Percentiles rank a stretch among this genome's conserved stretches.
phyloP scores from a whole-genome alignment of 306 rosid genomes.

The Prinsepia uniflora region DNA sequence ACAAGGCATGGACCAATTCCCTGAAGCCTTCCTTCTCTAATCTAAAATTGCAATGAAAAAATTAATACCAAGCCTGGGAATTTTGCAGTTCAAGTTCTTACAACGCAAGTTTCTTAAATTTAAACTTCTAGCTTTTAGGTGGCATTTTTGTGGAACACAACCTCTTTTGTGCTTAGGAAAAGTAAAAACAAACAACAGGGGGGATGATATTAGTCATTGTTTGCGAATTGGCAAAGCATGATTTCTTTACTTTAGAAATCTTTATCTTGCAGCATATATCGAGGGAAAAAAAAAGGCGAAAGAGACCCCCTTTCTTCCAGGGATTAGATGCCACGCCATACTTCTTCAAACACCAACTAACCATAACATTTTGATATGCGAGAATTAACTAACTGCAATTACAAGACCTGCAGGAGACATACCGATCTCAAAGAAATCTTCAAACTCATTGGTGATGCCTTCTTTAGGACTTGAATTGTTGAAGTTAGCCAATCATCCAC shows the following conservation, averaged over 20 bases:
- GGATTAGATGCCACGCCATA: neutral
- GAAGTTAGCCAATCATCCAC: constrained; percentile 55
- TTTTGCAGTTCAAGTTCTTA: constrained; percentile 44
- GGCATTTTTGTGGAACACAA: neutral
- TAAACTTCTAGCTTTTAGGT: neutral
- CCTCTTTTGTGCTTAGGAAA: neutral
- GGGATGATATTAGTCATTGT: neutral
- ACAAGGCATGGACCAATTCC: constrained; percentile 85
- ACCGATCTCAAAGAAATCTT: constrained; percentile 82
- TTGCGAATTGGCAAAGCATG: neutral
- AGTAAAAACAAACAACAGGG: neutral
- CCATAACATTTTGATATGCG: neutral
- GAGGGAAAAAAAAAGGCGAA: neutral
- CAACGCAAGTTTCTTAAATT: neutral
- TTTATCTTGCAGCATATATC: neutral
- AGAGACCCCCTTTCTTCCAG: neutral
- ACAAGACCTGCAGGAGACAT: constrained; percentile 3
- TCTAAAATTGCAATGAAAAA: constrained; percentile 29
- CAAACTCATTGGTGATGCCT: constrained; percentile 81
- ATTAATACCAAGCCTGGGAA: constrained; percentile 49
- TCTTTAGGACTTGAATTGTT: constrained; percentile 58
- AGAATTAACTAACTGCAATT: neutral
- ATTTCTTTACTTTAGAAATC: neutral
- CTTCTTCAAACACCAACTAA: neutral
- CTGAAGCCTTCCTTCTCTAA: constrained; percentile 76